These are phyloP conservation scores for Nigrograna mackinnonii DNA, from an alignment of 2,329 filamentous ascomycete species.

Conservation along the genomic window DNA sequence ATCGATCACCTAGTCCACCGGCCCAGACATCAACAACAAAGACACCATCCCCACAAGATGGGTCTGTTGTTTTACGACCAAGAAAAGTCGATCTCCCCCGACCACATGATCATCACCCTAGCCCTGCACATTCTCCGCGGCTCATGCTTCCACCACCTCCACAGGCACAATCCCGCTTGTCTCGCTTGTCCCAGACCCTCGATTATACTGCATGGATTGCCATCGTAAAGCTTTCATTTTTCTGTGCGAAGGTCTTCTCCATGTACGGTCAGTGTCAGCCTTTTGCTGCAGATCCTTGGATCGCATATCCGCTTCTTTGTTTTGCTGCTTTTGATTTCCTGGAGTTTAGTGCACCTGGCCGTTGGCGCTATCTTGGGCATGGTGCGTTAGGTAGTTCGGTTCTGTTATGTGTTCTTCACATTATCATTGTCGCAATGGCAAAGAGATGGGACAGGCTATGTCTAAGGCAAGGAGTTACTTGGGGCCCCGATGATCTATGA, in stretches of 20 bases:
- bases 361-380: conserved; percentile 19
- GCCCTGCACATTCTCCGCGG: conserved; percentile 16
- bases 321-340: conserved; percentile 69
- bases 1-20: conserved; percentile 37
- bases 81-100: conserved; percentile 30
- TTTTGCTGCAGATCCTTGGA: conserved; percentile 64
- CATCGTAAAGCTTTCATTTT: conserved; percentile 61
- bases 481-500: too few relatives aligned
- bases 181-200: conserved; percentile 14
- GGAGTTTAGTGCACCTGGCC: conserved; percentile 23
- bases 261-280: conserved; percentile 73
- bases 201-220: conserved; percentile 33
- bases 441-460: conserved; percentile 31
- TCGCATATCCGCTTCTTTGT: conserved; percentile 69
- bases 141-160: conserved; percentile 39
- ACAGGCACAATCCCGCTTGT: conserved; percentile 4
- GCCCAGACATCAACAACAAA: conserved; percentile 8
- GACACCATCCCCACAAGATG: conserved; percentile 26
- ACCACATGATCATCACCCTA: conserved; percentile 8
- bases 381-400: conserved; percentile 44
- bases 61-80: conserved; percentile 31
- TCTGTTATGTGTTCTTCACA: conserved; percentile 51
- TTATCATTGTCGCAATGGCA: conserved; percentile 46
- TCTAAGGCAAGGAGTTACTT: conserved; percentile 25
- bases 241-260: conserved; percentile 69